Evolutionary conservation across 345 rosid genomes (phyloP), one percentile per base, ranked within the genome.

Genomic region (Pugionium dolabratum): DNA sequence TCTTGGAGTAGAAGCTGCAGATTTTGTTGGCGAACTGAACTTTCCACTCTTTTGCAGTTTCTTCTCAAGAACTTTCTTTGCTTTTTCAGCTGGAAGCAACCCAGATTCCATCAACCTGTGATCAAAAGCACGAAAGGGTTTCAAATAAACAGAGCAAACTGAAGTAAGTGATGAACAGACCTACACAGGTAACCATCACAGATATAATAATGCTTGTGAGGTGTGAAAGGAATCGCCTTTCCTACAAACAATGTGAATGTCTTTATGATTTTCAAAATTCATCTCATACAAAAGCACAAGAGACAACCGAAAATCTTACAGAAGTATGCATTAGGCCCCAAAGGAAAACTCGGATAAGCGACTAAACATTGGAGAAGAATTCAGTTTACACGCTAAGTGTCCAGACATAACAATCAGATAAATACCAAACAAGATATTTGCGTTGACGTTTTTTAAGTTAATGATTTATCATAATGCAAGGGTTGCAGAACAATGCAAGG

Each of bases 71-170:
- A 82, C 84, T 73, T 87, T 81, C 79, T 76, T 84, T 41, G 97
- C 99, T 75, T 62, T 81, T 2, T 80, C 95, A 48, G 76, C 54
- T 18, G 97, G 55, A 34, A 90, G 96, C 77, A 90, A 82, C 40
- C 99, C 96, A 11, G 88, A 94, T 55, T 94, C 99, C 97, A 94
- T 90, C 93, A 94, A 85, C 97, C 99, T 90, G 79, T 65, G 73
- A 67, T 35, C 29, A 69, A 54, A 39, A 27, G 35, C 63, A 66
- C 36, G 51, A 30, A 42, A 5, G 9, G 40, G 43, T 26, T 62
- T 50, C 34, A 68, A 2, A 34, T 18, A 11, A 33, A 33, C n/a
- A 69, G 27, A 58, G 6, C 8, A 57, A 48, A n/a, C 56, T 7
- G 26, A 48, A 59, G 33, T 29, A 52, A 11, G 42, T 3, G 7